Percentiles rank a stretch among this genome's conserved stretches.
These are phyloP conservation scores for Fagus crenata DNA, from an alignment of 306 rosid species.

Conservation along the genomic window DNA sequence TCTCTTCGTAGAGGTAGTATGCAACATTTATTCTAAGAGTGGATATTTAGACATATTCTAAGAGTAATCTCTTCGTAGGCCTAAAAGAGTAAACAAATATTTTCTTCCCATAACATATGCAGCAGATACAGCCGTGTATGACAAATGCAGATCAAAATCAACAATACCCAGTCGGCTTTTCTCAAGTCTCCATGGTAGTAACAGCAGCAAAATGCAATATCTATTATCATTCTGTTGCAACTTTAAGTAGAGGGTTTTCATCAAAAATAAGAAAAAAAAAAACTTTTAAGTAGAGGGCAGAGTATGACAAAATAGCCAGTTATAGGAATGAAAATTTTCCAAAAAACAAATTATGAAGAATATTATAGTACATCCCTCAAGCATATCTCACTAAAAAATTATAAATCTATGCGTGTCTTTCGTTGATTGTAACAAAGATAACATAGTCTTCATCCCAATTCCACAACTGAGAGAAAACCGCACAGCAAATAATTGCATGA, in stretches of 20 bases:
- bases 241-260: no score
- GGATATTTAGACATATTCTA: no score
- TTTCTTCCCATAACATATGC: neutral
- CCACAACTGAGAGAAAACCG: slow-evolving; percentile 19
- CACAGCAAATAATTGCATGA: slow-evolving; percentile 20
- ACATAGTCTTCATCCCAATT: neutral
- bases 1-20: no score
- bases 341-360: neutral
- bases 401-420: neutral
- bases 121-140: neutral
- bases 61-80: no score
- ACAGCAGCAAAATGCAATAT: neutral
- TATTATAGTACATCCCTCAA: neutral
- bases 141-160: neutral
- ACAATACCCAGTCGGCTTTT: neutral
- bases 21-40: no score
- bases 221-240: neutral
- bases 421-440: neutral
- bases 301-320: neutral
- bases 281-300: neutral
- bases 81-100: no score
- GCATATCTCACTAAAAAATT: neutral
- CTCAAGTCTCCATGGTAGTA: neutral
- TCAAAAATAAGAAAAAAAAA: no score
- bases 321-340: neutral